Evolutionary conservation across 176 grass and related monocot genomes (phyloP).

Genomic region (Raddia distichophylla): DNA sequence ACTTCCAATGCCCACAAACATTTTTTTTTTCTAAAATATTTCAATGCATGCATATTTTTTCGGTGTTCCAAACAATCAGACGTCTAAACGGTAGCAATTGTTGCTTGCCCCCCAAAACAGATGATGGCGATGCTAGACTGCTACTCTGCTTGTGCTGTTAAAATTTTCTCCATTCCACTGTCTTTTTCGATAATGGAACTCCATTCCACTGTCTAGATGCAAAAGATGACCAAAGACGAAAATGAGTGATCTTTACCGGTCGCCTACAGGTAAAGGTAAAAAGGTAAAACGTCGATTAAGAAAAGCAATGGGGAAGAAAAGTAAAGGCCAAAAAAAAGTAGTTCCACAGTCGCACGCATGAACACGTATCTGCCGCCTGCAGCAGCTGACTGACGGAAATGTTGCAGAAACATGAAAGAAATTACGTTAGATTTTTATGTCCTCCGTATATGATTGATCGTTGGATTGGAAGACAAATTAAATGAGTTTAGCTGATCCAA

Average conservation of each 20-base stretch:
- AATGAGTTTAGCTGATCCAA: background rate
- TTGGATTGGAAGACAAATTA: background rate
- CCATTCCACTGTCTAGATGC: background rate
- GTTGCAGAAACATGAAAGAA: background rate
- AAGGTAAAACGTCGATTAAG: constrained; percentile 4
- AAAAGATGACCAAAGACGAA: constrained; percentile 23
- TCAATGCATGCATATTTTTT: too few relatives aligned
- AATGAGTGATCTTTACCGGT: constrained; percentile 13
- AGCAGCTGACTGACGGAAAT: constrained; percentile 6
- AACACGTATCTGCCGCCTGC: constrained; percentile 4
- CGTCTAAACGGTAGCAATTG: too few relatives aligned
- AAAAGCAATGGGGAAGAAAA: background rate
- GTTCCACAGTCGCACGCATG: background rate
- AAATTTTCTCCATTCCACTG: background rate
- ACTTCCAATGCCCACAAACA: too few relatives aligned
- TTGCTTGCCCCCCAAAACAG: constrained; percentile 3
- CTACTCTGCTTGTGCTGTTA: background rate
- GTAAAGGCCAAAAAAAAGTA: background rate
- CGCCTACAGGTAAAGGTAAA: constrained; percentile 27
- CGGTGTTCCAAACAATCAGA: too few relatives aligned
- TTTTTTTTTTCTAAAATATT: too few relatives aligned
- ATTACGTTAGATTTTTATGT: background rate
- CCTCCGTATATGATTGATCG: background rate
- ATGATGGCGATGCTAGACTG: background rate
- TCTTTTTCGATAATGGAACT: background rate